phyloP scores from a whole-genome alignment of 1,284 basidiomycete species.

The Butyriboletus regius region DNA sequence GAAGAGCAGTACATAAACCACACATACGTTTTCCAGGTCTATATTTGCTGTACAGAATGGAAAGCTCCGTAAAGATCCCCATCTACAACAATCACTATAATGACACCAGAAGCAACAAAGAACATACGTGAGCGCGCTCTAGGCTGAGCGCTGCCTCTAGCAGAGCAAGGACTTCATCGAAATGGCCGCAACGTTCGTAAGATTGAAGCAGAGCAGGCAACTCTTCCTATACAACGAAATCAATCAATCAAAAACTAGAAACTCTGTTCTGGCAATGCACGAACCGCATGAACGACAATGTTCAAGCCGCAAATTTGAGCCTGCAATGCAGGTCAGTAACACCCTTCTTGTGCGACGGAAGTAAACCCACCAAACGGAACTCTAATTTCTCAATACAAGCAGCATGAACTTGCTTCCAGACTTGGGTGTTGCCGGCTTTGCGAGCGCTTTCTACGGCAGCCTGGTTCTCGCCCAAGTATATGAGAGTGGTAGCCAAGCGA shows the following conservation, averaged over 20 bases:
- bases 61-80: constrained; percentile 90
- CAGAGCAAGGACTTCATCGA: constrained; percentile 86
- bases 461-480: constrained; percentile 97
- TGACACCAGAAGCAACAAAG: constrained; percentile 4
- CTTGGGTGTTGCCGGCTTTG: constrained; percentile 98
- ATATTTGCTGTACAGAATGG: constrained; percentile 95
- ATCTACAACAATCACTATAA: constrained; percentile 43
- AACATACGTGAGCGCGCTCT: constrained; percentile 85
- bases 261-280: constrained; percentile 23
- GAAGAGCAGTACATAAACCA: constrained; percentile 10
- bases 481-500: constrained; percentile 92
- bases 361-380: constrained; percentile 68
- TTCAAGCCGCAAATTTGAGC: constrained; percentile 98
- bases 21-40: constrained; percentile 79
- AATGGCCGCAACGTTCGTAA: constrained; percentile 89
- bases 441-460: constrained; percentile 95
- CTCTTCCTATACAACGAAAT: constrained; percentile 60
- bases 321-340: constrained; percentile 28
- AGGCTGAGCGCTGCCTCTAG: constrained; percentile 92
- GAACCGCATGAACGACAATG: constrained; percentile 81
- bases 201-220: constrained; percentile 72
- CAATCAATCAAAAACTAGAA: constrained; percentile 2
- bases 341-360: neutral
- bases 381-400: constrained; percentile 97
- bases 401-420: constrained; percentile 99